Conservation (phyloP, 176 grass and related monocot species). For the Stipa capillata region DNA sequence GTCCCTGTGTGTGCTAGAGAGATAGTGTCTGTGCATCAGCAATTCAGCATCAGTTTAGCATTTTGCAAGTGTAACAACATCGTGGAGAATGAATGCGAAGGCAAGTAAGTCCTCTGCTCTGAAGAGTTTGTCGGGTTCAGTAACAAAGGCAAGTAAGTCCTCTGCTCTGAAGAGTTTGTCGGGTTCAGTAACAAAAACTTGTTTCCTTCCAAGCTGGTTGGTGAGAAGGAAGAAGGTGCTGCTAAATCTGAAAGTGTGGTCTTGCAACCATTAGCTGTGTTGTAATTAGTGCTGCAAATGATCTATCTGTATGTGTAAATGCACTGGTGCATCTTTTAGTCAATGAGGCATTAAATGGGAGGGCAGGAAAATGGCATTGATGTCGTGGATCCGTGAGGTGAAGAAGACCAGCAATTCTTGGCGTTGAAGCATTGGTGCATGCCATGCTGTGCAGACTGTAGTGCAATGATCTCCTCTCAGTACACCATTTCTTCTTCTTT, state of each 20-base stretch:
- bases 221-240: neutral
- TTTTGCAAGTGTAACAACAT: neutral
- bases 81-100: too few species aligned
- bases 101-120: too few species aligned
- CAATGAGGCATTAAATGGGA: conserved; percentile 15
- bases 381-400: conserved; percentile 6
- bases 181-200: conserved; percentile 12
- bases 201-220: neutral
- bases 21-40: too few species aligned
- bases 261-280: neutral
- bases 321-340: neutral
- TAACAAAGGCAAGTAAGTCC: too few species aligned
- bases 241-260: neutral
- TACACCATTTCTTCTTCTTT: neutral
- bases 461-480: neutral
- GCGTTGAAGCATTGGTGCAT: conserved; percentile 16
- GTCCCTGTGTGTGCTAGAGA: neutral
- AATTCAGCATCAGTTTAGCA: conserved; percentile 11
- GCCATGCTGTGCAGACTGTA: neutral
- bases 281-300: neutral
- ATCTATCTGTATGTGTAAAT: neutral
- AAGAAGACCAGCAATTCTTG: conserved; percentile 3
- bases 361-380: conserved; percentile 20
- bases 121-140: conserved; percentile 8
- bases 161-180: neutral